Percentiles rank a stretch among this genome's conserved stretches.
These are phyloP conservation scores for Penicillium cosmopolitanum DNA, from an alignment of 495 filamentous ascomycete species.

Conservation along the genomic window DNA sequence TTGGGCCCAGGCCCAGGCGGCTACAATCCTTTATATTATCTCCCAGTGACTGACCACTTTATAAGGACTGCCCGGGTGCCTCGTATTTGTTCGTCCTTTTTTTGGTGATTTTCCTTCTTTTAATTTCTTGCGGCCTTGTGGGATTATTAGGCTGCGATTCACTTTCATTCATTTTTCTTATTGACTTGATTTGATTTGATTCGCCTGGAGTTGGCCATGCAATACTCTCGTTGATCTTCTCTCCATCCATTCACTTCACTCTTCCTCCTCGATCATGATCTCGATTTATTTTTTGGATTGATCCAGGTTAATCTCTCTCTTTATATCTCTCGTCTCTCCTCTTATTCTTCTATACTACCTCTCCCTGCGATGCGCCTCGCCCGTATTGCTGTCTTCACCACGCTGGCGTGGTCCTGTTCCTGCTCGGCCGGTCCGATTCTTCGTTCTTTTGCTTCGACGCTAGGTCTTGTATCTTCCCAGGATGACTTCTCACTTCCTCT, in stretches of 20 bases:
- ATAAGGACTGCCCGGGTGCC: constrained; percentile 5
- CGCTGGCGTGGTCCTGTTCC: constrained; percentile 29
- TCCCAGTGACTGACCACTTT: neutral
- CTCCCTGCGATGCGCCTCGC: constrained; percentile 30
- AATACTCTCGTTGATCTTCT: constrained; percentile 8
- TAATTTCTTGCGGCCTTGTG: neutral
- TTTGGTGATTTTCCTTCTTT: constrained; percentile 7
- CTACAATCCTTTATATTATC: too few species aligned
- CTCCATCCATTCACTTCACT: neutral
- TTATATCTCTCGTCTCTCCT: constrained; percentile 2
- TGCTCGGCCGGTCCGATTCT: constrained; percentile 46
- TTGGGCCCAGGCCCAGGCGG: neutral
- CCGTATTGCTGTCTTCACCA: constrained; percentile 19
- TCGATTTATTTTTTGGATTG: neutral
- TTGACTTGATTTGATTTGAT: neutral
- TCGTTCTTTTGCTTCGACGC: constrained; percentile 17
- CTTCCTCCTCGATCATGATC: neutral
- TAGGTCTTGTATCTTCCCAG: neutral
- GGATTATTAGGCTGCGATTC: constrained; percentile 10
- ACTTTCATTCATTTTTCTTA: neutral
- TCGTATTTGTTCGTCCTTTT: constrained; percentile 1
- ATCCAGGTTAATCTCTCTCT: neutral
- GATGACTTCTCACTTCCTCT: neutral
- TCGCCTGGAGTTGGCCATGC: constrained; percentile 3
- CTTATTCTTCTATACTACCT: neutral